A percentile compares a stretch with the other conserved stretches of the same genome.
These are phyloP conservation scores for Aspergillus spinulosporus DNA, from an alignment of 2,329 filamentous ascomycete genomes.

Conservation along the genomic window DNA sequence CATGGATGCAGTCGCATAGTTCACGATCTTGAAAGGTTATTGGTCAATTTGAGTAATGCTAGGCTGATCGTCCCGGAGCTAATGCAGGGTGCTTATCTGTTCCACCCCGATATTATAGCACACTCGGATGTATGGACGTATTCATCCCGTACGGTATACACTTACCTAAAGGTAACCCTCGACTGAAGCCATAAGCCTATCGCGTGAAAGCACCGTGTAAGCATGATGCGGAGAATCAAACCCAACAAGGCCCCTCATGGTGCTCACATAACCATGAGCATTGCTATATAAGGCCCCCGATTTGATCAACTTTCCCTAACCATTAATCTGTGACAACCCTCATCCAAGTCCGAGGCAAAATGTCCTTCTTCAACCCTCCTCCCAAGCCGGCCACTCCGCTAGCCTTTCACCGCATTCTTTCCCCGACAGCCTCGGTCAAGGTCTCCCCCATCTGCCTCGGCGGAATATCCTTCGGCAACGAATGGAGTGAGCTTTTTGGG, in stretches of 20 bases:
- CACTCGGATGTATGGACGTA: not conserved
- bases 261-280: not conserved
- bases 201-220: too few relatives aligned
- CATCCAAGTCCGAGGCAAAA: not conserved
- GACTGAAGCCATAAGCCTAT: not conserved
- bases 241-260: too few relatives aligned
- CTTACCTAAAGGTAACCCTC: too few relatives aligned
- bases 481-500: slow-evolving; percentile 8
- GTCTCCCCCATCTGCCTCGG: slow-evolving; percentile 6
- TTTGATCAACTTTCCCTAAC: not conserved
- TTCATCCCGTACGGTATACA: too few relatives aligned
- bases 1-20: not conserved
- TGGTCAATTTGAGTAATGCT: not conserved
- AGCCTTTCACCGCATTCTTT: slow-evolving; percentile 3
- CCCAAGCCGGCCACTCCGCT: not conserved
- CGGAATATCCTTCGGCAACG: slow-evolving; percentile 5
- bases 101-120: not conserved
- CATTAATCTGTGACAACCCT: not conserved
- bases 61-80: not conserved
- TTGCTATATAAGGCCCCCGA: not conserved
- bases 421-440: slow-evolving; percentile 7
- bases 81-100: slow-evolving; percentile 2
- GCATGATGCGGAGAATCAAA: too few relatives aligned
- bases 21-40: not conserved
- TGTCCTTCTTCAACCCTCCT: slow-evolving; percentile 9